Evolutionary conservation across 257 asterid genomes (phyloP).

Genomic region (Echium plantagineum): DNA sequence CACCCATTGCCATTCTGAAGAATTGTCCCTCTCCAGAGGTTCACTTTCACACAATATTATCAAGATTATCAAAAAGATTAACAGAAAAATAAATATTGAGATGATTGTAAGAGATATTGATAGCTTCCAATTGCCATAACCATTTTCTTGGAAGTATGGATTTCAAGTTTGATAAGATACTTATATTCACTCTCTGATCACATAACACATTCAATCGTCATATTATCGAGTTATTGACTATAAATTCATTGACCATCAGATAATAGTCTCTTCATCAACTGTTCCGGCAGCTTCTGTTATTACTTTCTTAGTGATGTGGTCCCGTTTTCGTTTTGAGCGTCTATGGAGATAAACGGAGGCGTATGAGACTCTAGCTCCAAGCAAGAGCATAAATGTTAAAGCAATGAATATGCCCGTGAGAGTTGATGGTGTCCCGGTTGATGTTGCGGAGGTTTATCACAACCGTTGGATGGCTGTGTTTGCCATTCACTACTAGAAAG

Average conservation of each 20-base stretch:
- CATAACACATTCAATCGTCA: too few species aligned
- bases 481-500: too few species aligned
- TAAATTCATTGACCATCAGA: conserved; percentile 52
- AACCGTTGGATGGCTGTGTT: conserved; percentile 58
- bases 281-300: conserved; percentile 34
- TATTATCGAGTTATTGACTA: conserved; percentile 32
- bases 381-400: conserved; percentile 23
- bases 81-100: too few species aligned
- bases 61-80: too few species aligned
- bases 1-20: too few species aligned
- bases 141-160: too few species aligned
- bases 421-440: conserved; percentile 36
- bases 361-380: conserved; percentile 38
- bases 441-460: conserved; percentile 41
- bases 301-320: conserved; percentile 53
- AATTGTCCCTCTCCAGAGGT: too few species aligned
- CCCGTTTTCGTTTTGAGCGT: conserved; percentile 35
- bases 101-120: too few species aligned
- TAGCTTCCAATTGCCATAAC: too few species aligned
- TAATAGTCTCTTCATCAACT: conserved; percentile 23
- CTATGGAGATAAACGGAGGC: conserved; percentile 13
- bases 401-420: conserved; percentile 25
- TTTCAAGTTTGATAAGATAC: too few species aligned
- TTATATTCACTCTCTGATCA: too few species aligned
- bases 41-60: too few species aligned